Percentiles rank a stretch among this genome's conserved stretches.
These are phyloP conservation scores for Tillandsia fasciculata DNA, from an alignment of 176 grass and related monocot species.

Conservation along the genomic window DNA sequence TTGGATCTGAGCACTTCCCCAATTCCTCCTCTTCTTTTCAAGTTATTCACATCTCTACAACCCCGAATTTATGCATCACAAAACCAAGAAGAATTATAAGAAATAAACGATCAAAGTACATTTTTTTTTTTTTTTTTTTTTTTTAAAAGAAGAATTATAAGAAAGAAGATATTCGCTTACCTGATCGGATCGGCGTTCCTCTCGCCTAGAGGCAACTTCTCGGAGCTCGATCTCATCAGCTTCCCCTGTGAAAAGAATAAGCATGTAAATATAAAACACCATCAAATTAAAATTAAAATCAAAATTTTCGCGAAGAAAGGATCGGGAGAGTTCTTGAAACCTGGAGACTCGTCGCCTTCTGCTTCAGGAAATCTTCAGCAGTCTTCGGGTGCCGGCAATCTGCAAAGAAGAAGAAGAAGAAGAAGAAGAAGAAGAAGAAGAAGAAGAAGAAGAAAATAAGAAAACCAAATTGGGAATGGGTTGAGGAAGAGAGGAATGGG, in stretches of 20 bases:
- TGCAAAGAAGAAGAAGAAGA: constrained; percentile 11
- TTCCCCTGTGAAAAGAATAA: constrained; percentile 40
- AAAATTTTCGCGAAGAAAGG: not conserved
- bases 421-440: not conserved
- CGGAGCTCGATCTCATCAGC: constrained; percentile 62
- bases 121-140: too few relatives aligned
- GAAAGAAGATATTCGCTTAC: constrained; percentile 7
- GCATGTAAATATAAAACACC: not conserved
- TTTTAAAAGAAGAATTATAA: not conserved
- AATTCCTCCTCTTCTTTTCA: constrained; percentile 54
- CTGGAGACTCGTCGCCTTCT: constrained; percentile 48
- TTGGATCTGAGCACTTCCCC: constrained; percentile 2
- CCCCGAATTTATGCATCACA: not conserved
- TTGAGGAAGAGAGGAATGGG: not conserved
- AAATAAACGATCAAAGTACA: not conserved
- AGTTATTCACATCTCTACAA: constrained; percentile 22
- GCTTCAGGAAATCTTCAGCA: constrained; percentile 58
- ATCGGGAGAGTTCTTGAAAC: constrained; percentile 15
- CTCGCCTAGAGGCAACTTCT: constrained; percentile 59
- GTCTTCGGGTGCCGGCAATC: constrained; percentile 84
- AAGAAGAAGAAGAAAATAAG: not conserved
- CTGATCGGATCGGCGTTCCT: constrained; percentile 32
- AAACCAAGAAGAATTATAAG: too few relatives aligned
- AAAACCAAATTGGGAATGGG: not conserved
- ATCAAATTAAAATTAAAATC: not conserved